Percentiles rank a stretch among this genome's conserved stretches.
Evolutionary conservation across 73 alveolate genomes (phyloP).

Genomic region (Paramecium primaurelia): DNA sequence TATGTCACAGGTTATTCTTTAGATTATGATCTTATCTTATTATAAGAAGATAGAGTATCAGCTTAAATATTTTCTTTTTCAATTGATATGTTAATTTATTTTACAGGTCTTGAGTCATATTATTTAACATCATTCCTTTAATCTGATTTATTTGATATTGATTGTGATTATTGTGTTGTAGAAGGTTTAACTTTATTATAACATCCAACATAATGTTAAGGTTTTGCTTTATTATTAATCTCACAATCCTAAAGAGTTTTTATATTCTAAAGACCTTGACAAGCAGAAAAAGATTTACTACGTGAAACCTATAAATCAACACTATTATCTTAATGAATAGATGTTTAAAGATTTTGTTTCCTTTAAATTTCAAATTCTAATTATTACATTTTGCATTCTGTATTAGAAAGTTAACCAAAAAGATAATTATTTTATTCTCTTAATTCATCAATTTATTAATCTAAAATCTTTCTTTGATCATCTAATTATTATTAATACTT

Average conservation of each 20-base stretch:
- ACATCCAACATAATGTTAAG: neutral
- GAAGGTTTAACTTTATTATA: neutral
- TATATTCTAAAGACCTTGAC: neutral
- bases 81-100: constrained; percentile 18
- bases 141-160: neutral
- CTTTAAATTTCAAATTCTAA: constrained; percentile 5
- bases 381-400: neutral
- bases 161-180: neutral
- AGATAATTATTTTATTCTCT: constrained; percentile 19
- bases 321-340: neutral
- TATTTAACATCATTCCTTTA: neutral
- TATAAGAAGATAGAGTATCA: neutral
- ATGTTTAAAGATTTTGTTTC: neutral
- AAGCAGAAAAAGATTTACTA: constrained; percentile 30
- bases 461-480: constrained; percentile 5
- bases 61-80: constrained; percentile 16
- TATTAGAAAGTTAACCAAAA: neutral
- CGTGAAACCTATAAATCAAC: neutral
- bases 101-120: constrained; percentile 10
- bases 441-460: constrained; percentile 32
- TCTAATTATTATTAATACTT: constrained; percentile 12
- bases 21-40: constrained; percentile 7
- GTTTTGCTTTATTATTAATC: neutral
- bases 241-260: neutral
- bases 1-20: constrained; percentile 6